A percentile compares a stretch with the other conserved stretches of the same genome.
These are phyloP conservation scores for Nectriaceae sp. DNA, from an alignment of 2,329 filamentous ascomycete genomes.

Conservation along the genomic window DNA sequence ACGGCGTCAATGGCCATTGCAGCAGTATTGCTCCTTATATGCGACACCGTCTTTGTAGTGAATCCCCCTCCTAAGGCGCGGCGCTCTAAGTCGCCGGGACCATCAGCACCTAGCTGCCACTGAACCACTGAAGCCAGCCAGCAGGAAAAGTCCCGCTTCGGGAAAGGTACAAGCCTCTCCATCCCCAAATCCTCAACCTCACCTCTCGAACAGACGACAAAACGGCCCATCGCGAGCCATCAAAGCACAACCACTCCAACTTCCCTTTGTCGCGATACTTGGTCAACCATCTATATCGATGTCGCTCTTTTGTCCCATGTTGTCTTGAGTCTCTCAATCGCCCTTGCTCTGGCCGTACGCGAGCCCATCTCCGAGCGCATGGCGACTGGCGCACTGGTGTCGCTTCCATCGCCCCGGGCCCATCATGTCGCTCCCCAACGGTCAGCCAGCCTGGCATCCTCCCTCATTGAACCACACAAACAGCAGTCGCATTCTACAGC, in stretches of 20 bases:
- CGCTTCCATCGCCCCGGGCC: constrained; percentile 51
- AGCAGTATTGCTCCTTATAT: not conserved
- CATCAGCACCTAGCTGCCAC: constrained; percentile 17
- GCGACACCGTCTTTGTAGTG: constrained; percentile 4
- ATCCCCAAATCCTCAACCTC: constrained; percentile 56
- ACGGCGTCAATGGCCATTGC: not conserved
- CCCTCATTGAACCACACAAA: constrained; percentile 52
- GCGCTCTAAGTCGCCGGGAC: constrained; percentile 22
- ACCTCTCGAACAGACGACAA: constrained; percentile 55
- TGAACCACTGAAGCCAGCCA: constrained; percentile 11
- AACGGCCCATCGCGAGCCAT: constrained; percentile 53
- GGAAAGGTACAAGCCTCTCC: constrained; percentile 41
- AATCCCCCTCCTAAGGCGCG: constrained; percentile 11
- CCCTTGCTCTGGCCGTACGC: constrained; percentile 52
- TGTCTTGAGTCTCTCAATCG: constrained; percentile 48
- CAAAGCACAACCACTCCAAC: constrained; percentile 48
- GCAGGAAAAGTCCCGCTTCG: constrained; percentile 41
- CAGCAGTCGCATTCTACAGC: constrained; percentile 54
- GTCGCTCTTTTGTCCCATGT: constrained; percentile 51
- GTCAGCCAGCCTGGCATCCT: constrained; percentile 66
- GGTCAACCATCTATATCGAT: constrained; percentile 53
- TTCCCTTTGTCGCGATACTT: constrained; percentile 39
- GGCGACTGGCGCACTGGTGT: constrained; percentile 53
- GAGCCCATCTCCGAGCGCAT: constrained; percentile 56
- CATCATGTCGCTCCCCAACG: constrained; percentile 68